Conservation (phyloP, 495 filamentous ascomycete species). For the Xylaria bambusicola region DNA sequence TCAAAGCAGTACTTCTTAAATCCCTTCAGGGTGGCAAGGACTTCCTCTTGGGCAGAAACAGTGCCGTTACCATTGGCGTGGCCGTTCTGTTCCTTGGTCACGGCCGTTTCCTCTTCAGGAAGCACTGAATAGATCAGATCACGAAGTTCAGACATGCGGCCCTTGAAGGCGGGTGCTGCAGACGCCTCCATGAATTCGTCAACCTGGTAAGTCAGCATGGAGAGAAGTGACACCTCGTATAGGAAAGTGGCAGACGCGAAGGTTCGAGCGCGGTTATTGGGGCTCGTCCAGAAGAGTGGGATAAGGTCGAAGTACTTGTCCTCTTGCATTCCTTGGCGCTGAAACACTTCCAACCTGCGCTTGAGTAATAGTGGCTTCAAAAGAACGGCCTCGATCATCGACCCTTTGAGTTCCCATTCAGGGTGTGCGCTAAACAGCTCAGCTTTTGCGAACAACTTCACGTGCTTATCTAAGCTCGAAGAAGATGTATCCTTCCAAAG, state of each 20-base stretch:
- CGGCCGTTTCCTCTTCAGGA: background rate
- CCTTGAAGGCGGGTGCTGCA: conserved; percentile 23
- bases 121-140: conserved; percentile 5
- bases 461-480: conserved; percentile 17
- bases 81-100: conserved; percentile 1
- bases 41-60: background rate
- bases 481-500: conserved; percentile 12
- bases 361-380: conserved; percentile 24
- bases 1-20: conserved; percentile 21
- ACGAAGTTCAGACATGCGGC: conserved; percentile 4
- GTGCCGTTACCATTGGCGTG: conserved; percentile 11
- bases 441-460: conserved; percentile 26
- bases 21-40: conserved; percentile 4
- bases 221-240: conserved; percentile 44
- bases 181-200: conserved; percentile 44
- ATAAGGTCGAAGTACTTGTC: conserved; percentile 47
- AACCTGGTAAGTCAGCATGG: conserved; percentile 40
- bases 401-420: conserved; percentile 28
- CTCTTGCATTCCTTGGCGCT: conserved; percentile 25
- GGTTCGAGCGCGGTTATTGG: conserved; percentile 23
- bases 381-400: conserved; percentile 30
- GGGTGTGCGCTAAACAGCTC: conserved; percentile 28
- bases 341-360: conserved; percentile 30
- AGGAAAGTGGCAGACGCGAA: conserved; percentile 24
- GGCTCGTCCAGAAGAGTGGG: conserved; percentile 37